These are phyloP conservation scores for Boletus coccyginus DNA, from an alignment of 768 basidiomycete species.

Conservation along the genomic window DNA sequence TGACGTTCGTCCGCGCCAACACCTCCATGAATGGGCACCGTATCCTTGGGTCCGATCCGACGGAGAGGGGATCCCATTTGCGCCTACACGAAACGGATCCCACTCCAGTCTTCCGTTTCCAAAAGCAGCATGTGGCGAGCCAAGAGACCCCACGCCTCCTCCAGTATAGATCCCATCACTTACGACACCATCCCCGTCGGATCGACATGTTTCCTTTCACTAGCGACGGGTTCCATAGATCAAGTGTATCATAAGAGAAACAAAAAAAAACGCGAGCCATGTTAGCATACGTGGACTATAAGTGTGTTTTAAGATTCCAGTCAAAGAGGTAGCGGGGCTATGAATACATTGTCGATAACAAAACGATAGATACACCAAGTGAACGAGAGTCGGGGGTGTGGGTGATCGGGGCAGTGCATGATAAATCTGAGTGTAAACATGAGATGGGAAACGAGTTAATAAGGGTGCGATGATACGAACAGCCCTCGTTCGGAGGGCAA, in stretches of 20 bases:
- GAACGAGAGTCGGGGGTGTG: conserved; percentile 10
- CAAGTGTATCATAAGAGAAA: neutral
- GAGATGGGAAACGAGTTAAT: neutral
- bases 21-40: neutral
- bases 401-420: conserved; percentile 11
- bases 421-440: neutral
- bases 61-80: too few relatives aligned
- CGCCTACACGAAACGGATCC: neutral
- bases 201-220: conserved; percentile 1
- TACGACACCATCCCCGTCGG: neutral
- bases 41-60: neutral
- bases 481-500: neutral
- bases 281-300: conserved; percentile 9
- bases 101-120: neutral
- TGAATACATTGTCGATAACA: conserved; percentile 20
- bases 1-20: neutral
- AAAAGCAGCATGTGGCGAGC: neutral
- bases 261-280: neutral
- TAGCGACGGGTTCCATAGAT: conserved; percentile 4
- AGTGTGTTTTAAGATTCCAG: neutral
- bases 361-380: conserved; percentile 21
- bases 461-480: neutral
- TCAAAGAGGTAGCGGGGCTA: conserved; percentile 3
- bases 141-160: too few relatives aligned
- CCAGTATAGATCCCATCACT: neutral